Evolutionary conservation across 192 early-diverging fungal genomes (phyloP).

Genomic region (Coemansia sp.): DNA sequence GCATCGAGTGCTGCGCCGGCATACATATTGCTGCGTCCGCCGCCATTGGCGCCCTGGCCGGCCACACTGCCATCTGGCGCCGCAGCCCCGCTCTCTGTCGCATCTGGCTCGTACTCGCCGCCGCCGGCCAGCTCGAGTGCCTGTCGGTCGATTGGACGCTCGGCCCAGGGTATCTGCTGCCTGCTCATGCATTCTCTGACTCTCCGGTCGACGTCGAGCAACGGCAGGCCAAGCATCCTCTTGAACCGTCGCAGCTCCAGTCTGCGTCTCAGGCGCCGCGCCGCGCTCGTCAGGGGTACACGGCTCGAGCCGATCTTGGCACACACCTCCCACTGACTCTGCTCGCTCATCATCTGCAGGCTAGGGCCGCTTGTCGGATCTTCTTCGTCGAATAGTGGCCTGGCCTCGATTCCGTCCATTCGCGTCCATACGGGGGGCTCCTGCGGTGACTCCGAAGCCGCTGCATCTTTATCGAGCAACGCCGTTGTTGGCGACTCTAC

Average conservation of each 20-base stretch:
- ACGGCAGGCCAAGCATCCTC: conserved; percentile 57
- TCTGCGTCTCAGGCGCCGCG: conserved; percentile 35
- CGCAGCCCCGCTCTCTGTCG: background rate
- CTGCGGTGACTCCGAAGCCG: background rate
- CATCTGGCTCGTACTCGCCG: background rate
- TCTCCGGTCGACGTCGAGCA: conserved; percentile 69
- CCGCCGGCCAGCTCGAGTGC: conserved; percentile 4
- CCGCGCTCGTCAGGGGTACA: conserved; percentile 3
- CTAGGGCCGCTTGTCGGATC: background rate
- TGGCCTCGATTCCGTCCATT: background rate
- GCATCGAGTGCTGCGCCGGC: too few relatives aligned
- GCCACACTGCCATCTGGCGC: background rate
- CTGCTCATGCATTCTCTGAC: conserved; percentile 19
- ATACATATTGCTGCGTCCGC: background rate
- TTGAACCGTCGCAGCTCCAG: conserved; percentile 60
- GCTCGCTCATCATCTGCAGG: conserved; percentile 21
- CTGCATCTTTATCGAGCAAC: background rate
- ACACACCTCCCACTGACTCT: conserved; percentile 36
- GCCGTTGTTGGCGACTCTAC: too few relatives aligned
- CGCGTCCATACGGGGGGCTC: conserved; percentile 5
- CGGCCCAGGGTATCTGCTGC: conserved; percentile 27
- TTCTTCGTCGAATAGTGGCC: conserved; percentile 12
- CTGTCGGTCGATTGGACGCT: conserved; percentile 4
- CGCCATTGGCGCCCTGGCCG: background rate
- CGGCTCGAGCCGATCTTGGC: conserved; percentile 21